Percentiles rank a stretch among this genome's conserved stretches.
These are phyloP conservation scores for Otatea glauca DNA, from an alignment of 176 grass and related monocot genomes.

Conservation along the genomic window DNA sequence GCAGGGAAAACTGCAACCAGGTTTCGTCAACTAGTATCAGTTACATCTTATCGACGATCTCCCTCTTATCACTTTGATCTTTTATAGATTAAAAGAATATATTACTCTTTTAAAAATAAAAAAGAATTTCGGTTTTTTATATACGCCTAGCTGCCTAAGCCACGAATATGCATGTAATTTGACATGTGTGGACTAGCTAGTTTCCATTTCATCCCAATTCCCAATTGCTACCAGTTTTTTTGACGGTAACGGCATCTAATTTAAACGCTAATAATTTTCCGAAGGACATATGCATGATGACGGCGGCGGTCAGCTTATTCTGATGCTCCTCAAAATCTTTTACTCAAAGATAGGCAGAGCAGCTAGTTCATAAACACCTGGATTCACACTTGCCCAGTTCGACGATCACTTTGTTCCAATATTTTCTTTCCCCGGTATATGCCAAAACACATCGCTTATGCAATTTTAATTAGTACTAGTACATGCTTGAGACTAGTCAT, in stretches of 20 bases:
- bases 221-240: background rate
- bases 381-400: slow-evolving; percentile 9
- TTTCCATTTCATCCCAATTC: too few species aligned
- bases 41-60: too few species aligned
- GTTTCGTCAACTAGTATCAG: too few species aligned
- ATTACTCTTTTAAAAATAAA: too few species aligned
- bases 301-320: slow-evolving; percentile 14
- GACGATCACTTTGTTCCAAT: slow-evolving; percentile 31
- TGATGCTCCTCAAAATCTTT: background rate
- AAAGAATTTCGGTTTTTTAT: too few species aligned
- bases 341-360: slow-evolving; percentile 2
- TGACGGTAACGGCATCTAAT: background rate
- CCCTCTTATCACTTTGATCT: too few species aligned
- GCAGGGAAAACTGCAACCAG: too few species aligned
- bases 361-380: slow-evolving; percentile 22
- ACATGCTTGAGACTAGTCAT: background rate
- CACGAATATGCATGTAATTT: too few species aligned
- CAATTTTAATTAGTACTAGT: background rate
- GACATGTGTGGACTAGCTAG: too few species aligned
- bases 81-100: too few species aligned
- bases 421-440: slow-evolving; percentile 14
- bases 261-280: too few species aligned
- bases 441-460: background rate
- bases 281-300: background rate
- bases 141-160: too few species aligned